A percentile compares a stretch with the other conserved stretches of the same genome.
phyloP scores from a whole-genome alignment of 768 basidiomycete species.

The Mycena filopes region DNA sequence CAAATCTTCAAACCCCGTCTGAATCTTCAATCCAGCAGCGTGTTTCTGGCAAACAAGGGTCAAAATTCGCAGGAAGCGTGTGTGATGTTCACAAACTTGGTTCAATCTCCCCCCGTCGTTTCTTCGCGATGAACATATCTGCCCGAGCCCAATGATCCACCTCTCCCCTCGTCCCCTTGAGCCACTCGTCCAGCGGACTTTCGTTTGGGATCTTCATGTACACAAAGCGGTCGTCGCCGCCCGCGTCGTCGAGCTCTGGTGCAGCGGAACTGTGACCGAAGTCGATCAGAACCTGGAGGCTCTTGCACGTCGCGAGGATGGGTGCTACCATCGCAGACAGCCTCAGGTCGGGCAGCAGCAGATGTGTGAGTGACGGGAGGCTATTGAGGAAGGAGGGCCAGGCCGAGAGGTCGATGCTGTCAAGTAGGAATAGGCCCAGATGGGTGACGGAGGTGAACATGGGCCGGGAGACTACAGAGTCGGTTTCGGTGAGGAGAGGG shows the following conservation, averaged over 20 bases:
- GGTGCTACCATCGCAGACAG: background rate
- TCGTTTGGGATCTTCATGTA: background rate
- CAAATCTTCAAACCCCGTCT: too few relatives aligned
- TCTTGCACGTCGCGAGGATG: background rate
- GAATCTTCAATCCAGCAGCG: too few relatives aligned
- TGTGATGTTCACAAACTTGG: background rate
- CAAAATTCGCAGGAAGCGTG: background rate
- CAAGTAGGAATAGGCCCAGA: background rate
- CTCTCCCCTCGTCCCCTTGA: background rate
- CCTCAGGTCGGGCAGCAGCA: background rate
- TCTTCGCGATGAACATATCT: constrained; percentile 7
- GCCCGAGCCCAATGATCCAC: constrained; percentile 1
- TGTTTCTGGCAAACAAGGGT: too few relatives aligned
- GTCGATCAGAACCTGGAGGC: background rate
- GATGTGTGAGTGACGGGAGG: background rate
- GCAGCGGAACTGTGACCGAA: background rate
- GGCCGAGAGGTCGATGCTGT: background rate
- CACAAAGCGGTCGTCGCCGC: background rate
- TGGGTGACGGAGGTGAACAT: background rate
- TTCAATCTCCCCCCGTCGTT: background rate
- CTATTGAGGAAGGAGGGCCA: background rate
- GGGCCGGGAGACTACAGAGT: background rate
- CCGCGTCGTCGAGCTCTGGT: too few relatives aligned
- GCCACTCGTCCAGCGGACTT: background rate
- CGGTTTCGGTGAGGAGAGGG: too few relatives aligned